Evolutionary conservation across 768 basidiomycete species (phyloP).

Genomic region (Kwoniella dendrophila): DNA sequence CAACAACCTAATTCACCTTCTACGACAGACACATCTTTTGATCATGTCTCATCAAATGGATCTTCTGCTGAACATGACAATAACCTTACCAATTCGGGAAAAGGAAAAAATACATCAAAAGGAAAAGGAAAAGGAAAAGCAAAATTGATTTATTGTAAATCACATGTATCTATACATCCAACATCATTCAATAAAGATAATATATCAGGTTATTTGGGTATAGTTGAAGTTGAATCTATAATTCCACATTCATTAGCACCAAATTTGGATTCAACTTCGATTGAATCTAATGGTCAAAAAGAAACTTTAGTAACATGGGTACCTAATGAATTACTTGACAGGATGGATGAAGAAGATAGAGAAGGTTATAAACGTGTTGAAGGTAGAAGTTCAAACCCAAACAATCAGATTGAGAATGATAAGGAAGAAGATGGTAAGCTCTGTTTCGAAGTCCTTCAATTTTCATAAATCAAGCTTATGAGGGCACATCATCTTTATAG

Average conservation of each 20-base stretch:
- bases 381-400: slow-evolving; percentile 60
- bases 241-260: slow-evolving; percentile 20
- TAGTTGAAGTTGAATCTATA: slow-evolving; percentile 75
- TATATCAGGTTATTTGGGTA: slow-evolving; percentile 86
- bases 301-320: slow-evolving; percentile 85
- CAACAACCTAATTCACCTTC: slow-evolving; percentile 22
- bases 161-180: slow-evolving; percentile 93
- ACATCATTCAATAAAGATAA: slow-evolving; percentile 90
- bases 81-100: too few species aligned
- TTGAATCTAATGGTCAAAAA: slow-evolving; percentile 56
- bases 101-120: too few species aligned
- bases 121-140: slow-evolving; percentile 38
- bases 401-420: slow-evolving; percentile 34
- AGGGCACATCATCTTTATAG: slow-evolving; percentile 56
- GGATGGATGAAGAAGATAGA: slow-evolving; percentile 80
- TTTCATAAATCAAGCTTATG: neutral
- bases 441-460: neutral
- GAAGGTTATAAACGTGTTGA: slow-evolving; percentile 87
- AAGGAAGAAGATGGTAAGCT: slow-evolving; percentile 43
- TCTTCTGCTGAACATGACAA: neutral
- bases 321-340: slow-evolving; percentile 78
- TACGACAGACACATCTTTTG: slow-evolving; percentile 19
- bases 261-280: slow-evolving; percentile 30
- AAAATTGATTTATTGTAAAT: slow-evolving; percentile 78
- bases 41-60: slow-evolving; percentile 19